Evolutionary conservation across 2,329 filamentous ascomycete genomes (phyloP).

Genomic region (Scytalidium lignicola): DNA sequence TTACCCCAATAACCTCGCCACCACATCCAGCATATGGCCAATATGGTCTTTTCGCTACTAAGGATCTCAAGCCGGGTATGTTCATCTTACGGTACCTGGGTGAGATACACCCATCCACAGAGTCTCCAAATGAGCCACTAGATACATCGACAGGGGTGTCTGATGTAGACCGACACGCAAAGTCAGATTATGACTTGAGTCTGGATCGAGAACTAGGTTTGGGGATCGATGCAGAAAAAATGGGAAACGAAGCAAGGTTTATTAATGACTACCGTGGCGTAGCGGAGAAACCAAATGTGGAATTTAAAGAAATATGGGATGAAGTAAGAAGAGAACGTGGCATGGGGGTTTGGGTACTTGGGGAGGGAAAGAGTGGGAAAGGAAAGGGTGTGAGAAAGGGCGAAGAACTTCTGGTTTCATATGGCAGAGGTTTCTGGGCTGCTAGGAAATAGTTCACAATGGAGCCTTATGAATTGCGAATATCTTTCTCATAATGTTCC

Average conservation of each 20-base stretch:
- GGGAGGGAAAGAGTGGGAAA: slow-evolving; percentile 36
- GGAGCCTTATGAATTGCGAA: too few species aligned
- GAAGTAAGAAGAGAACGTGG: slow-evolving; percentile 43
- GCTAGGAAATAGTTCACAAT: slow-evolving; percentile 35
- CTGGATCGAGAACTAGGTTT: slow-evolving; percentile 51
- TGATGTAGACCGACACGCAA: slow-evolving; percentile 28
- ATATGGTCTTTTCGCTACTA: slow-evolving; percentile 54
- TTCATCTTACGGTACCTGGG: slow-evolving; percentile 61
- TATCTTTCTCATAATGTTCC: too few species aligned
- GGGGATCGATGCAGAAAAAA: slow-evolving; percentile 53
- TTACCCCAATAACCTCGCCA: slow-evolving; percentile 45
- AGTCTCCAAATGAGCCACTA: not conserved
- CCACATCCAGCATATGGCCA: slow-evolving; percentile 55
- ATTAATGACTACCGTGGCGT: slow-evolving; percentile 64
- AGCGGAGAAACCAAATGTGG: slow-evolving; percentile 29
- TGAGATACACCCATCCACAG: slow-evolving; percentile 42
- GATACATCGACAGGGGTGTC: not conserved
- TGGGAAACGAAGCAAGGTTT: slow-evolving; percentile 61
- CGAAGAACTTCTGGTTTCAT: slow-evolving; percentile 61
- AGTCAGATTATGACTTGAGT: slow-evolving; percentile 61
- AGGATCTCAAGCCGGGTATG: slow-evolving; percentile 45
- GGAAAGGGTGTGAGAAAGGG: slow-evolving; percentile 47
- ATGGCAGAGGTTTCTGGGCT: slow-evolving; percentile 64
- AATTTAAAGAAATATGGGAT: slow-evolving; percentile 57
- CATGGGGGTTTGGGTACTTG: slow-evolving; percentile 54